phyloP scores from a whole-genome alignment of 495 filamentous ascomycete genomes.

The Pyrenula massariospora region DNA sequence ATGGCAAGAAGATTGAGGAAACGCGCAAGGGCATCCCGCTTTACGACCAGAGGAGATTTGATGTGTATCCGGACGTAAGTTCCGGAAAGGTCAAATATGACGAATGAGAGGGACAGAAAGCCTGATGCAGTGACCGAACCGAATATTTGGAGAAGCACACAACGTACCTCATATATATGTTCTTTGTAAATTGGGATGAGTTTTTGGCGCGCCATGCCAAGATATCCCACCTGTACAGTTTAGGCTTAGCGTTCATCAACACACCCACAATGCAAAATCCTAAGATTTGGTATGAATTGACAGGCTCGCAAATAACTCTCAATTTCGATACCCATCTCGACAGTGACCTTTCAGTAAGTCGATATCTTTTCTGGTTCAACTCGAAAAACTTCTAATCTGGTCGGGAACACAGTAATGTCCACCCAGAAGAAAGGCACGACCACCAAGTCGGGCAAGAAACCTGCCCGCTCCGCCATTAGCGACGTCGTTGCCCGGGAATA shows the following conservation, averaged over 20 bases:
- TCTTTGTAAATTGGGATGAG: constrained; percentile 6
- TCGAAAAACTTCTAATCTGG: no score
- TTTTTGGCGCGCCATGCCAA: no score
- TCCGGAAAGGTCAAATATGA: constrained; percentile 12
- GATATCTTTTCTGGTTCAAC: no score
- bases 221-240: neutral
- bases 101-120: constrained; percentile 2
- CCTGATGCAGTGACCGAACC: no score
- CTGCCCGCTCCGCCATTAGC: constrained; percentile 79
- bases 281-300: neutral
- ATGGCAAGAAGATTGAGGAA: constrained; percentile 58
- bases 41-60: constrained; percentile 75
- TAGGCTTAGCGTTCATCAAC: neutral
- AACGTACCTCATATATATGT: no score
- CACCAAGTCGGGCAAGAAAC: constrained; percentile 51
- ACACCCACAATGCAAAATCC: neutral
- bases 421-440: constrained; percentile 42
- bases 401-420: constrained; percentile 62
- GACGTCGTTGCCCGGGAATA: constrained; percentile 99
- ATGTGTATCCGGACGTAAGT: constrained; percentile 90
- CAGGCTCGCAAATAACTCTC: neutral
- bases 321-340: no score
- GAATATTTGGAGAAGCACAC: no score
- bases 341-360: no score
- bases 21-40: constrained; percentile 78